Base-by-base conservation (phyloP, 306 rosid species). In the Malus fusca region DNA sequence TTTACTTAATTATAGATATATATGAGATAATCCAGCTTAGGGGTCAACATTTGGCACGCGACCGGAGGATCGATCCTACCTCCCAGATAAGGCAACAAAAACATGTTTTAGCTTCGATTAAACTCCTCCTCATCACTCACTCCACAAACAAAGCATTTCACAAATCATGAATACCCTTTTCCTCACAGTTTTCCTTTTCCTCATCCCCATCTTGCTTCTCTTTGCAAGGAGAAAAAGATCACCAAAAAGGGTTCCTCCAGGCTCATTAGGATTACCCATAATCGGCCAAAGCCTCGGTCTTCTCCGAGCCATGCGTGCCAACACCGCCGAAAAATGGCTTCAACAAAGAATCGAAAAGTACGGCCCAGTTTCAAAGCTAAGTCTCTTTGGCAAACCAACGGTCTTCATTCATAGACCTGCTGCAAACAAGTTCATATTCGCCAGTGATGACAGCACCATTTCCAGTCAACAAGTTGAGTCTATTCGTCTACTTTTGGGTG, bases 351-450 rank as follows among this genome's bases (percentile, higher is more conserved):
- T 86, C 22, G 72, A n/a, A 15, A 90, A 85, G 83, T 87, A 90
- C 28, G 96, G 98, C 61, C 85, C 94, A 5, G 23, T 91, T 69
- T 90, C 93, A 30, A 93, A 91, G 85, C 84, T 93, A 18, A 84
- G 82, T 74, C 90, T 93, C 9, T 91, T 90, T 26, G 93, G 97
- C 5, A 91, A 85, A 33, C 96, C 97, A 13, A 85, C 90, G 2
- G 87, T 93, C 33, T 88, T 93, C 59, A 59, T 93, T 10, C 65
- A 79, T 8, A 97, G 98, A 67, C 91, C 80, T 44, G 92, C 87
- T 25, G 98, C 93, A 4, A 89, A 90, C 66, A 93, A 86, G 87
- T 79, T 91, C 22, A 17, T 91, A 42, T 91, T 91, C 84, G 11
- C 73, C 0, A 64, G 26, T 30, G 78, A 77, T 26, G 75, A 67